Base-by-base conservation (phyloP, 2,329 filamentous ascomycete genomes). In the Albifimbria verrucaria region DNA sequence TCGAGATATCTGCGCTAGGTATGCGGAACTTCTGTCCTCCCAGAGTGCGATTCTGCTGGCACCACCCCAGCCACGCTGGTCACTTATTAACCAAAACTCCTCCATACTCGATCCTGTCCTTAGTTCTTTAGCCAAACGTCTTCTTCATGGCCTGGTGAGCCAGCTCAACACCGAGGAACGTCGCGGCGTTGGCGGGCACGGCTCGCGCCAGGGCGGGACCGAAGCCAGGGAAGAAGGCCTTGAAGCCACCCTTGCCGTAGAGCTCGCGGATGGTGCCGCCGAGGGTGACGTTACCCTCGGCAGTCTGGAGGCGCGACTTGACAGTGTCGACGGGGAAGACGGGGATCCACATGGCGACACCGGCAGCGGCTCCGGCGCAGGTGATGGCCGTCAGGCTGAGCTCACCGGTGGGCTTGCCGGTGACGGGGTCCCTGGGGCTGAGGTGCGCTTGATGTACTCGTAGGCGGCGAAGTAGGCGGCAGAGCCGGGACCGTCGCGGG, bases 301-400 rank as follows among this genome's bases (percentile, higher is more conserved):
- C 91, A 43, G 90, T 96, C 80, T 99, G 94, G 68, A 99, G 76
- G 36, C 92, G 81, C 58, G 88, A 92, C 83, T 99, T 99, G 75
- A 99, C 87, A 0, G 94, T 99, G 68, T 99, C 94, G 59, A 99
- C 82, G 21, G 94, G 94, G 82, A 99, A 99, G 42, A 99, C 92
- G 51, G 94, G 92, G 61, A 97, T 94, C 94, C 94, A 99, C 94
- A 99, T 99, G 57, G 94, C 94, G 23, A 99, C 84, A 66, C 94
- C 94, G 0, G 94, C 94, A 4, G 87, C 89, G 57, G 90, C 94
- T 63, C 94, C 94, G 2, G 94, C 94, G 24, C 85, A 82, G 63
- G 92, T 90, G 53, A 99, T 82, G 11, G 94, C 94, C 2, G 83
- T 76, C 57, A 99, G 77, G 64, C 88, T 93, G 53, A 97, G 75